Evolutionary conservation across 169 alveolate genomes (phyloP).

Genomic region (Amoebophrya sp.): DNA sequence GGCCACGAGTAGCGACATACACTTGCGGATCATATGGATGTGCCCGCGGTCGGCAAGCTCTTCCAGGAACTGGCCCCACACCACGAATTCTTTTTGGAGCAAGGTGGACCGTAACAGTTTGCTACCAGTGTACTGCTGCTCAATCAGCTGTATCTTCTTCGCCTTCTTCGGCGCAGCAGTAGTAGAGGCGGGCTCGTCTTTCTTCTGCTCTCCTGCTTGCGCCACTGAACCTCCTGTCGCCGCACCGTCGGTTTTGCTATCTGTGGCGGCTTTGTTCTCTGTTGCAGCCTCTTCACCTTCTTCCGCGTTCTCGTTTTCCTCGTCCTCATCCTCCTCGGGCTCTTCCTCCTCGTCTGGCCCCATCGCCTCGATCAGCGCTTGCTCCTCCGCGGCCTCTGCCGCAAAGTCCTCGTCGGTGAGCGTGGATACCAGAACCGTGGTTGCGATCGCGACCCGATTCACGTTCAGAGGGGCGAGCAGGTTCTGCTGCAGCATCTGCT

Average conservation of each 20-base stretch:
- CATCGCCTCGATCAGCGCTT: background rate
- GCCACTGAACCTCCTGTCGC: background rate
- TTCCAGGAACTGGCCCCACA: slow-evolving; percentile 1
- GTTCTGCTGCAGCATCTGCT: slow-evolving; percentile 18
- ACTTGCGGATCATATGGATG: background rate
- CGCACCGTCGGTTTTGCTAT: too few relatives aligned
- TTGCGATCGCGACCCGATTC: slow-evolving; percentile 1
- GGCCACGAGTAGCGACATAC: background rate
- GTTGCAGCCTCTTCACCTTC: background rate
- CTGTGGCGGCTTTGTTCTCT: too few relatives aligned
- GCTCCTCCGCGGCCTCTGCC: background rate
- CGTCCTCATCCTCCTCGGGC: background rate
- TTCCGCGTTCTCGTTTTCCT: background rate
- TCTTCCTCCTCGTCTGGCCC: background rate
- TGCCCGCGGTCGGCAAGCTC: slow-evolving; percentile 17
- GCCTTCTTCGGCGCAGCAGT: background rate
- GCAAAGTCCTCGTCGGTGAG: slow-evolving; percentile 11
- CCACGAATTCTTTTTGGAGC: background rate
- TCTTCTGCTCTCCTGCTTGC: background rate
- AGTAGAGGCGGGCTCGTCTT: background rate
- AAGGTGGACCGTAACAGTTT: background rate
- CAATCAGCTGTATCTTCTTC: slow-evolving; percentile 18
- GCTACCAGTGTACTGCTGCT: background rate
- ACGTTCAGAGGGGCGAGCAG: background rate
- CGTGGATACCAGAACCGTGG: background rate